Base-by-base conservation (phyloP, 305 asterid genomes). In the Fraxinus paxiana region DNA sequence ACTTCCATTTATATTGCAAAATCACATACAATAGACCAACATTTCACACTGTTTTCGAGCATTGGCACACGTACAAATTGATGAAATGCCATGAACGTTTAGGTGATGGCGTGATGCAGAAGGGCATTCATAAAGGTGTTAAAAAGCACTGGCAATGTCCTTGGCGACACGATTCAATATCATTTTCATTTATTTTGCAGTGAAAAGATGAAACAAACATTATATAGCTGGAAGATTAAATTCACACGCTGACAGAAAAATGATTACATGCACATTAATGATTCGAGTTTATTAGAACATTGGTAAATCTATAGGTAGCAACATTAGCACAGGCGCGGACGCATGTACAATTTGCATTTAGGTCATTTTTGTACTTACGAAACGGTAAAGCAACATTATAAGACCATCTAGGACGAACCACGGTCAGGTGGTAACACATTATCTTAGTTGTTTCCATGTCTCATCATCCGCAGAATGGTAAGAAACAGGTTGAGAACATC, bases 401-500 rank as follows among this genome's bases (percentile, higher is more conserved):
- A 76, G 2, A 3, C 54, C 34, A 69, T 38, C 73, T 31, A 56
- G 77, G 71, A 43, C 80, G 69, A 63, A 79, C 48, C 84, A 76
- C 35, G 67, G 75, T 70, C 61, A 56, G 26, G 88, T 70, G 79
- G 79, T 31, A 41, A 30, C 20, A 5, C 5, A 5, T 10, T 67
- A 69, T 28, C 85, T 85, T 84, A 95, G 89, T 93, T 93, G 88
- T 95, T 83, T 73, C 84, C 95, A 81, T 92, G 94, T 78, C 91
- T 91, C 83, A 95, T 92, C 94, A 95, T 88, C 81, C 92, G 88
- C 86, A 95, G 89, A 80, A 95, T 95, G 82, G 97, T 91, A 17
- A 95, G 97, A 91, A 95, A 95, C 87, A 95, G 89, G 84, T 95
- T 95, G 86, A 94, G 94, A 80, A 95, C 85, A 75, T 96, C 98